Percentiles rank a stretch among this genome's conserved stretches.
Conservation (phyloP, 257 asterid genomes). For the Solanum chmielewskii region DNA sequence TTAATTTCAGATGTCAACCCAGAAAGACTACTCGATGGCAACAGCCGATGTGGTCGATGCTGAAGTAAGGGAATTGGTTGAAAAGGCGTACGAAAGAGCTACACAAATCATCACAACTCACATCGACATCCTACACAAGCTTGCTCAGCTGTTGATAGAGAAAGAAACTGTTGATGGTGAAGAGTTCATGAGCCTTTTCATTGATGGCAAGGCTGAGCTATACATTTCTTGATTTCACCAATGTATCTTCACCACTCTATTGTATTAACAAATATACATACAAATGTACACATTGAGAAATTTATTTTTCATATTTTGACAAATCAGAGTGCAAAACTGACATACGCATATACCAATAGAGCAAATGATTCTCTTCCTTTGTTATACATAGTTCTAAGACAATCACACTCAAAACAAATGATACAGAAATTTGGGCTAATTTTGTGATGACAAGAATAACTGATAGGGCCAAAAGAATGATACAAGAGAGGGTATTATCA, state of each 20-base stretch:
- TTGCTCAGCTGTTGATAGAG: slow-evolving; percentile 76
- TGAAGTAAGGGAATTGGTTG: slow-evolving; percentile 82
- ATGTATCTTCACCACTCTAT: not conserved
- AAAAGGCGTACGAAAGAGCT: slow-evolving; percentile 69
- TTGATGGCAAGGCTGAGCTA: slow-evolving; percentile 88
- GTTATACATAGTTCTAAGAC: slow-evolving; percentile 31
- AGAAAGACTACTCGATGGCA: slow-evolving; percentile 96
- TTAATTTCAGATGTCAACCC: slow-evolving; percentile 24
- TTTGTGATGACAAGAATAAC: not conserved
- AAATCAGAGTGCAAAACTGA: slow-evolving; percentile 3
- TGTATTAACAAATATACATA: slow-evolving; percentile 7
- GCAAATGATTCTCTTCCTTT: slow-evolving; percentile 13
- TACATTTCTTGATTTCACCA: slow-evolving; percentile 32
- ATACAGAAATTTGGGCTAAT: slow-evolving; percentile 4
- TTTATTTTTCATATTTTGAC: slow-evolving; percentile 14
- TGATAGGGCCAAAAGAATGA: not conserved
- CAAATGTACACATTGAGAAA: slow-evolving; percentile 15
- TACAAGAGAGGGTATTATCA: not conserved
- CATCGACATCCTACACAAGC: slow-evolving; percentile 81
- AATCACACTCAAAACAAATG: slow-evolving; percentile 27
- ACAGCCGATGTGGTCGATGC: slow-evolving; percentile 91
- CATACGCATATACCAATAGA: slow-evolving; percentile 8
- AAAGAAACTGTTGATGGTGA: slow-evolving; percentile 97
- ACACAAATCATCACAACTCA: slow-evolving; percentile 51
- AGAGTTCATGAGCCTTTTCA: slow-evolving; percentile 97